phyloP scores from a whole-genome alignment of 2,329 filamentous ascomycete genomes.

The Cladosporium sp. region DNA sequence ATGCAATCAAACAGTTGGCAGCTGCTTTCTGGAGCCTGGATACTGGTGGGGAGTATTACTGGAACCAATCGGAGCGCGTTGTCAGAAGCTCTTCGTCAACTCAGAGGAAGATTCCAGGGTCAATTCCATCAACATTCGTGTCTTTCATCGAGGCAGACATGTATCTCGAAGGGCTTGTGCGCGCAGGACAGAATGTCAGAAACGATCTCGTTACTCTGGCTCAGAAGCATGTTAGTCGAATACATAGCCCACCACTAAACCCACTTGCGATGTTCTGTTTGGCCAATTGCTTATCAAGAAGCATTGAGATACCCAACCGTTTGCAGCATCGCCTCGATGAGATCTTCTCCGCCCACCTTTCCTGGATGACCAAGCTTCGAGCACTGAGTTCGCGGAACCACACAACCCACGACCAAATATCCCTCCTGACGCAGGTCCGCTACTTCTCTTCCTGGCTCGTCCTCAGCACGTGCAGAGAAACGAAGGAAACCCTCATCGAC shows the following conservation, averaged over 20 bases:
- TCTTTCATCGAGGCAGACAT: slow-evolving; percentile 6
- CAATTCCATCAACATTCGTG: neutral
- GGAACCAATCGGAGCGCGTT: slow-evolving; percentile 1
- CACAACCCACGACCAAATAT: neutral
- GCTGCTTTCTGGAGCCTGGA: neutral
- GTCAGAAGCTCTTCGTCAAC: neutral
- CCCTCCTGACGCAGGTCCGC: slow-evolving; percentile 2
- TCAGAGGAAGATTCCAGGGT: neutral
- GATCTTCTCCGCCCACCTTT: neutral
- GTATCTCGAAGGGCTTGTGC: neutral
- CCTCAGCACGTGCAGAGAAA: slow-evolving; percentile 2
- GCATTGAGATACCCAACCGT: neutral
- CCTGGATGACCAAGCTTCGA: neutral
- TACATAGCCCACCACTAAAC: neutral
- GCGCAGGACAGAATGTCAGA: neutral
- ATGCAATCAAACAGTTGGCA: neutral
- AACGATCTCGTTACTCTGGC: neutral
- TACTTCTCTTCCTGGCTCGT: slow-evolving; percentile 9
- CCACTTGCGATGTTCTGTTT: neutral
- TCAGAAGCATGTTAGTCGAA: neutral
- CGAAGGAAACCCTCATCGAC: neutral
- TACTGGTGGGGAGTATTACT: slow-evolving; percentile 1
- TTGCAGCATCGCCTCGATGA: neutral
- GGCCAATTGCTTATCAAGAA: slow-evolving; percentile 4
- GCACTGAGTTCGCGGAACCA: neutral